These are phyloP conservation scores for Tolypocladium endophyticum DNA, from an alignment of 2,329 filamentous ascomycete genomes.

Conservation along the genomic window DNA sequence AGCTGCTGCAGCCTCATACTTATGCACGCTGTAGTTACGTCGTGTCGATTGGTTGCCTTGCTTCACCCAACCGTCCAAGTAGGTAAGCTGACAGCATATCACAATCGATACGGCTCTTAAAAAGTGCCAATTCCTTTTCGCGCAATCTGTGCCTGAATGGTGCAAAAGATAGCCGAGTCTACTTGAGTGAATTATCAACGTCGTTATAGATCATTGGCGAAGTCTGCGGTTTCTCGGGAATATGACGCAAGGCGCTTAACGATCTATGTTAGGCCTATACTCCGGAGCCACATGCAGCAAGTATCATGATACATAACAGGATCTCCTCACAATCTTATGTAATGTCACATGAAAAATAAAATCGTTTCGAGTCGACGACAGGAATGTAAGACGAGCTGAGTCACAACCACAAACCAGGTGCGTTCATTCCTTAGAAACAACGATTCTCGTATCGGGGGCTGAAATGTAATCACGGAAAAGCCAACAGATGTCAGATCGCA, in stretches of 20 bases:
- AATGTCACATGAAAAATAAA: background rate
- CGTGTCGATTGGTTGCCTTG: background rate
- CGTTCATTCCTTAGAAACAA: background rate
- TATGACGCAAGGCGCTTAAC: background rate
- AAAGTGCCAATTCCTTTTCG: background rate
- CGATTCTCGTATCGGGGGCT: background rate
- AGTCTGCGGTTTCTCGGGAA: background rate
- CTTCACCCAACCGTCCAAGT: too few relatives aligned
- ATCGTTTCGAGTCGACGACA: background rate
- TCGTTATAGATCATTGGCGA: background rate
- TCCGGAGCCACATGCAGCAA: background rate
- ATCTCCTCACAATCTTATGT: background rate
- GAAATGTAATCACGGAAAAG: background rate
- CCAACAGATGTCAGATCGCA: background rate
- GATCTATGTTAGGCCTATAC: too few relatives aligned
- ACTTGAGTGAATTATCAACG: background rate
- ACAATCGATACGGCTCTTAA: background rate
- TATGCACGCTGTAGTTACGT: background rate
- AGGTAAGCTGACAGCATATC: background rate
- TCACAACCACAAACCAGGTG: too few relatives aligned
- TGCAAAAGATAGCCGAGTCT: background rate
- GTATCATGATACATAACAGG: background rate
- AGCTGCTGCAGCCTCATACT: background rate
- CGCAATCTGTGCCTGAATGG: background rate
- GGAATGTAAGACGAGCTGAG: background rate